Base-by-base conservation (phyloP, 106 monocot genomes). In the Ottelia alismoides region DNA sequence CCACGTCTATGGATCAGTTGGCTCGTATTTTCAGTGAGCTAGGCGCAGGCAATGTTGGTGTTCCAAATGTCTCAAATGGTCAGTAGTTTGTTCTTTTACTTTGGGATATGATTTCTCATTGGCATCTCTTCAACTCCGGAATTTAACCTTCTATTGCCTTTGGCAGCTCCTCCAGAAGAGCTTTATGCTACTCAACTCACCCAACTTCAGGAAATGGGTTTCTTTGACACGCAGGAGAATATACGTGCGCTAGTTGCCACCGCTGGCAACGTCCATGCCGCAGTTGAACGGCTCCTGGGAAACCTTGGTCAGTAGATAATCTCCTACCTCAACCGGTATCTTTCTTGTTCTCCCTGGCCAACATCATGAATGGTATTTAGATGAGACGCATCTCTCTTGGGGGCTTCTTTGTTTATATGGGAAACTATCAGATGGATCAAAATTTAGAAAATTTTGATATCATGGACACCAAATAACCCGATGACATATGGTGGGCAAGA, bases 161-260 rank as follows among this genome's bases (percentile, higher is more conserved):
- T 70, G n/a, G 59, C 77, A 93, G 93, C 80, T 63, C 87, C 87
- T 3, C 83, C 87, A 25, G 93, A 93, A 76, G 75, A 88, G 47
- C 77, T 77, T 1, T 93, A 84, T 50, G 93, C 93, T 31, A 84
- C 80, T 11, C 93, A 93, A 49, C 73, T 93, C 1, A 55, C 93
- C 53, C 93, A 93, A 63, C 84, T 93, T 61, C 93, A 81, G 53
- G 93, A 93, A 51, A 93, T 93, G 93, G 93, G 93, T 56, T 93
- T 93, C 80, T 80, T 84, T 21, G 87, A 93, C 68, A 81, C 87
- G 2, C 93, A 93, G 55, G 93, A 87, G 72, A 93, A 93, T 43
- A 84, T 93, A 30, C 80, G 83, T 22, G 93, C 93, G 0, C 60
- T 93, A 22, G 72, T 31, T 20, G 87, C 93, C 49, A 87, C 93